Percentiles rank a stretch among this genome's conserved stretches.
These are phyloP conservation scores for Lactarius deliciosus DNA, from an alignment of 768 basidiomycete species.

Conservation along the genomic window DNA sequence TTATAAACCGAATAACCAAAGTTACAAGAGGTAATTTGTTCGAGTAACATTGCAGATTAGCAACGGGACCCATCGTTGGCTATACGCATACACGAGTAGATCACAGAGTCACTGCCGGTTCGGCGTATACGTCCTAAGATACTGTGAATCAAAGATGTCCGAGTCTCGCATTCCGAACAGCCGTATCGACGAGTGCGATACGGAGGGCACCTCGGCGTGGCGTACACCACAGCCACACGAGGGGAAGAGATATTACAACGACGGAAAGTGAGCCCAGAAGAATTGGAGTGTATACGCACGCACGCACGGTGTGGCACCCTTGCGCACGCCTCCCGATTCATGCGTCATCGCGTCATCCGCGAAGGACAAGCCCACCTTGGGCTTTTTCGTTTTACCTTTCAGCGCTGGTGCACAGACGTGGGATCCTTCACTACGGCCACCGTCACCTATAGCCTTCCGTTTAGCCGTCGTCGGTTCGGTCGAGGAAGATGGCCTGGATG, in stretches of 20 bases:
- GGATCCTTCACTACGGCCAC: slow-evolving; percentile 34
- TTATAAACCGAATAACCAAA: not conserved
- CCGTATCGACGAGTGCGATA: not conserved
- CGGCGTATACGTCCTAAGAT: not conserved
- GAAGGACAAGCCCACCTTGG: slow-evolving; percentile 53
- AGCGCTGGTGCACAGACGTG: slow-evolving; percentile 28
- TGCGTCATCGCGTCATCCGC: slow-evolving; percentile 61
- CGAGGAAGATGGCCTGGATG: slow-evolving; percentile 34
- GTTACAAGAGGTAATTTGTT: not conserved
- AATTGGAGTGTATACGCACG: not conserved
- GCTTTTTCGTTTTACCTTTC: slow-evolving; percentile 57
- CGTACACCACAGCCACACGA: not conserved
- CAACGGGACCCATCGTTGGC: not conserved
- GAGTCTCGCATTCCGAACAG: not conserved
- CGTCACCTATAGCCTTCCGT: slow-evolving; percentile 40
- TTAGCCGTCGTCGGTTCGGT: slow-evolving; percentile 31
- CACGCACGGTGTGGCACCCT: not conserved
- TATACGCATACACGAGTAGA: not conserved
- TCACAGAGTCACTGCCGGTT: not conserved
- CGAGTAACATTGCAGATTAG: not conserved
- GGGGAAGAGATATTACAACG: not conserved
- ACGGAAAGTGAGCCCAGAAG: not conserved
- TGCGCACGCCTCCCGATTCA: slow-evolving; percentile 32
- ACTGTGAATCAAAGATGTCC: not conserved
- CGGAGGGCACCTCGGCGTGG: not conserved